A percentile compares a stretch with the other conserved stretches of the same genome.
phyloP scores from a whole-genome alignment of 176 grass and related monocot species.

The Triticum urartu region DNA sequence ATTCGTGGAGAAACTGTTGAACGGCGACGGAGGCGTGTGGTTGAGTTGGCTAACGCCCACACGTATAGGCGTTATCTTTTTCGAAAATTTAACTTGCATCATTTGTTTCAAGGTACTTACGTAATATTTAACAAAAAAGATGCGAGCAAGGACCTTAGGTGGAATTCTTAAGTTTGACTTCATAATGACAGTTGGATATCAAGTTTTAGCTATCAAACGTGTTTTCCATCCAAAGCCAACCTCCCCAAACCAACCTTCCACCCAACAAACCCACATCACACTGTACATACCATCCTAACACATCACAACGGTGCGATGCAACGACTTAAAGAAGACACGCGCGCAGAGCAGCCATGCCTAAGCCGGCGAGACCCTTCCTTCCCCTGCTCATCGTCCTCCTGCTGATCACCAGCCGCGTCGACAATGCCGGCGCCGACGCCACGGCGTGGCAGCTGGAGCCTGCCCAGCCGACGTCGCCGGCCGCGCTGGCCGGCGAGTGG shows the following conservation, averaged over 20 bases:
- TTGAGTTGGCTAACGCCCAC: too few relatives aligned
- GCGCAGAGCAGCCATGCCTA: slow-evolving; percentile 13
- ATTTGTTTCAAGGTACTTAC: too few relatives aligned
- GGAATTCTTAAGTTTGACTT: too few relatives aligned
- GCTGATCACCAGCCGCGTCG: not conserved
- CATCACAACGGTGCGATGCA: not conserved
- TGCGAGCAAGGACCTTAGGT: too few relatives aligned
- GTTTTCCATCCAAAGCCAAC: slow-evolving; percentile 21
- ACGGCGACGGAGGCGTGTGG: too few relatives aligned
- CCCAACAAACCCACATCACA: slow-evolving; percentile 11
- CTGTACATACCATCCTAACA: slow-evolving; percentile 24
- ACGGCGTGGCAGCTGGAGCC: slow-evolving; percentile 34
- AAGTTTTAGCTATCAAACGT: not conserved
- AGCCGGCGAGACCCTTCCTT: not conserved
- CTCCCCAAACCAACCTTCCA: slow-evolving; percentile 32
- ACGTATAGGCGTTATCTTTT: too few relatives aligned
- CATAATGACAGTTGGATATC: not conserved
- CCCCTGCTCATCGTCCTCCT: not conserved
- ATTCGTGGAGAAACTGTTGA: too few relatives aligned
- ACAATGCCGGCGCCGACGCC: not conserved
- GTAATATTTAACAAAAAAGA: too few relatives aligned
- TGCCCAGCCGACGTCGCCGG: too few relatives aligned
- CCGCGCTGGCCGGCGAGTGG: slow-evolving; percentile 47
- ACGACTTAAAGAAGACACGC: slow-evolving; percentile 25
- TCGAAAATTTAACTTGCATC: too few relatives aligned